These are phyloP conservation scores for Suillus brevipes DNA, from an alignment of 768 basidiomycete genomes.

Conservation along the genomic window DNA sequence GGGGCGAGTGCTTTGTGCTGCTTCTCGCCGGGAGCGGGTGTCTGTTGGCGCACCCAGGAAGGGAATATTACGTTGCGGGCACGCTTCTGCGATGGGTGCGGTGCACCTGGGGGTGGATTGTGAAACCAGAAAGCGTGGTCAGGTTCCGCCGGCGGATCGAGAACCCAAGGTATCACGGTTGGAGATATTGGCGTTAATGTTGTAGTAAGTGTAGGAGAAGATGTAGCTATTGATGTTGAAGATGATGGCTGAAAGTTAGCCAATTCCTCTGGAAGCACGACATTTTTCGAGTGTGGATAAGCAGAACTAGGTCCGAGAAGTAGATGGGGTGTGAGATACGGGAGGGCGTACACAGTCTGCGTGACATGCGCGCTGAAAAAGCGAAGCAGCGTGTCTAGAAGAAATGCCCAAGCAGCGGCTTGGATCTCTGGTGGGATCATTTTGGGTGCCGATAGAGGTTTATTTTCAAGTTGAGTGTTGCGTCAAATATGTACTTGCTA, in stretches of 20 bases:
- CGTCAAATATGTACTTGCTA: not conserved
- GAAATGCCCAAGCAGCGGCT: not conserved
- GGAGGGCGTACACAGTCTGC: not conserved
- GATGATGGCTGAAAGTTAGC: not conserved
- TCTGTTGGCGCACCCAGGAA: not conserved
- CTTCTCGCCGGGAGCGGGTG: not conserved
- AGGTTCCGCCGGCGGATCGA: not conserved
- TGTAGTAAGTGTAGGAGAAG: not conserved
- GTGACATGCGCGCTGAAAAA: not conserved
- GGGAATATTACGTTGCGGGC: not conserved
- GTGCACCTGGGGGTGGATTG: not conserved
- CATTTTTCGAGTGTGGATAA: not conserved
- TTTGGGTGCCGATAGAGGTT: not conserved
- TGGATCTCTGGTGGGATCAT: conserved; percentile 2
- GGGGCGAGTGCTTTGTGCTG: not conserved
- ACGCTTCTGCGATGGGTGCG: not conserved
- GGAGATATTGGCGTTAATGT: not conserved
- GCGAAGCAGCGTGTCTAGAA: not conserved
- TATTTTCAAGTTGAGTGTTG: not conserved
- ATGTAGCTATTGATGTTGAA: not conserved
- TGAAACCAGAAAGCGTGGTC: not conserved
- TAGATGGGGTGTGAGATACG: not conserved
- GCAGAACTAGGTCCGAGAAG: not conserved
- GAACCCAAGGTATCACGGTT: not conserved
- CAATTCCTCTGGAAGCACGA: not conserved